These are phyloP conservation scores for Cystobasidium onofrii DNA, from an alignment of 768 basidiomycete genomes.

Conservation along the genomic window DNA sequence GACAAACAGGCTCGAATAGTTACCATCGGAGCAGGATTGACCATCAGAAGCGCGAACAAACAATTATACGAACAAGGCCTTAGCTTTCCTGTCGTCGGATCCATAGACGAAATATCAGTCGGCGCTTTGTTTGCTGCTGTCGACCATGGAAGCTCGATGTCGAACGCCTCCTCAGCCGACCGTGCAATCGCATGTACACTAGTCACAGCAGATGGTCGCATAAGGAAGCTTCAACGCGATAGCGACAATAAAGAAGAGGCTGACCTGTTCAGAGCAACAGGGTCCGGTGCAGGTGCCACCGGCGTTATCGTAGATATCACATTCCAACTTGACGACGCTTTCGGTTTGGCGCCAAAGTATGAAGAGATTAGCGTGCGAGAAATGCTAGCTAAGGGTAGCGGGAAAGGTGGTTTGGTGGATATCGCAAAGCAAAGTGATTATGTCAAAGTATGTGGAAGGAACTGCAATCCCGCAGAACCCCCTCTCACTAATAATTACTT, in stretches of 20 bases:
- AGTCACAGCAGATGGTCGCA: conserved; percentile 6
- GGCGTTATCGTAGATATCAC: conserved; percentile 18
- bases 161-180: background rate
- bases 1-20: background rate
- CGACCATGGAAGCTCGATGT: conserved; percentile 4
- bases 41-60: conserved; percentile 2
- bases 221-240: background rate
- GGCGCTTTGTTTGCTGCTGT: background rate
- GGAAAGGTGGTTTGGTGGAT: conserved; percentile 8
- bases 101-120: conserved; percentile 18
- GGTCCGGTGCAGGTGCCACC: conserved; percentile 7
- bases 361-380: conserved; percentile 14
- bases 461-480: background rate
- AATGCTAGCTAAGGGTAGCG: background rate
- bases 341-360: conserved; percentile 3
- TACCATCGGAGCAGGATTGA: conserved; percentile 9
- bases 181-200: conserved; percentile 12
- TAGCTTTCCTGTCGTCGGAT: conserved; percentile 13
- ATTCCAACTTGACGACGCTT: conserved; percentile 1
- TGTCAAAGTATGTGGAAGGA: conserved; percentile 4
- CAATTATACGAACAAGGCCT: conserved; percentile 2
- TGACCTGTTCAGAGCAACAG: conserved; percentile 11
- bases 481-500: background rate
- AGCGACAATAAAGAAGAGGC: background rate
- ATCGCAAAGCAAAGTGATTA: conserved; percentile 1